phyloP scores from a whole-genome alignment of 2,329 filamentous ascomycete genomes.

The Scedosporium minutisporum region DNA sequence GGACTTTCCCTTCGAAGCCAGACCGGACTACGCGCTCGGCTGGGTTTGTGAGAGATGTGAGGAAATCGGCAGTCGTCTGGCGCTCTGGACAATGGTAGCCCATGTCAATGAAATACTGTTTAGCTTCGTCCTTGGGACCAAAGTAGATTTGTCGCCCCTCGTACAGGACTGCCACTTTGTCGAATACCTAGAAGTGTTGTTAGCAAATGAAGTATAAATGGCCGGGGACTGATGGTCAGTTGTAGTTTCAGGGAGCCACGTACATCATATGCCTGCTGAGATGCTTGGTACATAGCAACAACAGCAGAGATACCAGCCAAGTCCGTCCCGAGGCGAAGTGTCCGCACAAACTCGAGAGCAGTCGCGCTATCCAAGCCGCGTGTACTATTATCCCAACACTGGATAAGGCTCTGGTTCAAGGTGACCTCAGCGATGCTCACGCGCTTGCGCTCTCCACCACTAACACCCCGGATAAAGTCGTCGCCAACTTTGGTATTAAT shows the following conservation, averaged over 20 bases:
- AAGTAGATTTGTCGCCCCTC: slow-evolving; percentile 61
- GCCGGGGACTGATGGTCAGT: too few species aligned
- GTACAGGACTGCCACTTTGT: slow-evolving; percentile 59
- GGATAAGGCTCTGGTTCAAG: slow-evolving; percentile 7
- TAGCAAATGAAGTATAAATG: too few species aligned
- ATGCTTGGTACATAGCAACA: slow-evolving; percentile 49
- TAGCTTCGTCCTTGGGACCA: slow-evolving; percentile 49
- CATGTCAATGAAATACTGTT: slow-evolving; percentile 55
- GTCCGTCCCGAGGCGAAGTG: slow-evolving; percentile 16
- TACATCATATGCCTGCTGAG: slow-evolving; percentile 45
- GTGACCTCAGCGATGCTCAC: slow-evolving; percentile 67
- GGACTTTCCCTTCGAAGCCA: slow-evolving; percentile 46
- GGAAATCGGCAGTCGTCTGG: slow-evolving; percentile 61
- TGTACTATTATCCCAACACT: slow-evolving; percentile 23
- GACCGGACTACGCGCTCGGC: slow-evolving; percentile 44
- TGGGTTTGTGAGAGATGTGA: slow-evolving; percentile 59
- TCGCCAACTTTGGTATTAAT: slow-evolving; percentile 69
- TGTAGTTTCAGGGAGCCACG: background rate
- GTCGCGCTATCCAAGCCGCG: slow-evolving; percentile 20
- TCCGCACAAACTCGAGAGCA: slow-evolving; percentile 19
- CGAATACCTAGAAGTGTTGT: slow-evolving; percentile 38
- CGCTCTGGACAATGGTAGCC: slow-evolving; percentile 59
- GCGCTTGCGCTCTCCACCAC: slow-evolving; percentile 71
- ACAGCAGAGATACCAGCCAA: slow-evolving; percentile 15
- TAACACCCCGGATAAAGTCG: slow-evolving; percentile 60